A percentile compares a stretch with the other conserved stretches of the same genome.
Evolutionary conservation across 164 flowering plant genomes (phyloP).

Genomic region (Tetracentron sinense): DNA sequence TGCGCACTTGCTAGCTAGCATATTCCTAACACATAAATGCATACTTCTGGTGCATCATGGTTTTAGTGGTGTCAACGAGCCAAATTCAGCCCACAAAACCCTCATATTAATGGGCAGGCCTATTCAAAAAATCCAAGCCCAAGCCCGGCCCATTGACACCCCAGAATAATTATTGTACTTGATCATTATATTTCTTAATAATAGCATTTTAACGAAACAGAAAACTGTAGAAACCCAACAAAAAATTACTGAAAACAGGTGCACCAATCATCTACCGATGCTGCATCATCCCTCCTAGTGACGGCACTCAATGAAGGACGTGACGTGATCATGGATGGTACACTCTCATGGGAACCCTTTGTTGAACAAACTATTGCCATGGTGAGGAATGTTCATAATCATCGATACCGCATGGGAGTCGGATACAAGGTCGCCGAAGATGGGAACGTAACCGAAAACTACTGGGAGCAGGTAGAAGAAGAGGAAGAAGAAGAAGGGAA

Average conservation of each 20-base stretch:
- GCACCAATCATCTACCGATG: constrained; percentile 89
- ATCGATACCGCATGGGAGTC: constrained; percentile 79
- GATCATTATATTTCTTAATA: too few relatives aligned
- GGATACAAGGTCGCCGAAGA: constrained; percentile 72
- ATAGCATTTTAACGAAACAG: too few relatives aligned
- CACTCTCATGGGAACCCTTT: constrained; percentile 86
- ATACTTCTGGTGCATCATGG: too few relatives aligned
- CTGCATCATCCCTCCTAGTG: constrained; percentile 88
- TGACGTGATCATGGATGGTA: constrained; percentile 94
- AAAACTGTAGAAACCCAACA: too few relatives aligned
- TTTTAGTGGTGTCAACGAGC: too few relatives aligned
- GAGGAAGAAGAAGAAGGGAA: constrained; percentile 26
- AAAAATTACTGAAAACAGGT: constrained; percentile 44
- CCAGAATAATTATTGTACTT: too few relatives aligned
- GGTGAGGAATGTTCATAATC: constrained; percentile 75
- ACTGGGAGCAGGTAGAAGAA: constrained; percentile 70
- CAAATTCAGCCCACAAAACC: too few relatives aligned
- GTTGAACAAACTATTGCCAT: constrained; percentile 79
- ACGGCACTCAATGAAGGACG: constrained; percentile 93
- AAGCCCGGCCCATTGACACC: too few relatives aligned
- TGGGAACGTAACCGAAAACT: constrained; percentile 65
- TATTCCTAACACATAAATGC: too few relatives aligned
- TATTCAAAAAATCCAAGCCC: too few relatives aligned
- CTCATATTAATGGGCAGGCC: too few relatives aligned
- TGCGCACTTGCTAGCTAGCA: too few relatives aligned